Percentiles rank a stretch among this genome's conserved stretches.
These are phyloP conservation scores for Peterozyma xylosa DNA, from an alignment of 805 yeast genomes.

Conservation along the genomic window DNA sequence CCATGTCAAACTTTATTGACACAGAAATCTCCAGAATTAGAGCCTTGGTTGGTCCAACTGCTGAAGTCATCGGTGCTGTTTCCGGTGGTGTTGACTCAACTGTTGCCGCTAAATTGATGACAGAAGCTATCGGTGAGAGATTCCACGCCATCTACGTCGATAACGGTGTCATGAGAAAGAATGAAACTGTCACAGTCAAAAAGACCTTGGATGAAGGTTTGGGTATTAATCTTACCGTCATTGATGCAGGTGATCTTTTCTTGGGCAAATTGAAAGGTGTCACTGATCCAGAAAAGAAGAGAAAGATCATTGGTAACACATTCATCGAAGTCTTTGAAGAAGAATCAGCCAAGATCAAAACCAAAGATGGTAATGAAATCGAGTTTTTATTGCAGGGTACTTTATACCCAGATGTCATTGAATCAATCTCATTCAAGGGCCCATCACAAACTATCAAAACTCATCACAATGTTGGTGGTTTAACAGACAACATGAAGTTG, in stretches of 20 bases:
- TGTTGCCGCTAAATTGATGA: constrained; percentile 96
- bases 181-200: constrained; percentile 87
- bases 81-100: constrained; percentile 99
- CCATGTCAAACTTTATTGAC: constrained; percentile 95
- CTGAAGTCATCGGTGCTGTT: constrained; percentile 98
- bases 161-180: constrained; percentile 93
- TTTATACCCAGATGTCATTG: constrained; percentile 96
- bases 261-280: constrained; percentile 82
- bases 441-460: constrained; percentile 99
- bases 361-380: constrained; percentile 81
- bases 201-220: constrained; percentile 86
- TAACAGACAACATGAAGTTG: constrained; percentile 95
- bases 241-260: constrained; percentile 91
- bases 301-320: constrained; percentile 97
- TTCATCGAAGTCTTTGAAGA: constrained; percentile 95
- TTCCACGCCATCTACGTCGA: constrained; percentile 98
- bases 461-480: constrained; percentile 98
- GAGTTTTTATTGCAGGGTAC: constrained; percentile 96
- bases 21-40: constrained; percentile 93
- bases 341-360: constrained; percentile 87
- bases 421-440: constrained; percentile 97
- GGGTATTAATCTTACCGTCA: constrained; percentile 90
- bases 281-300: constrained; percentile 97
- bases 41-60: constrained; percentile 89
- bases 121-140: constrained; percentile 96